Base-by-base conservation (phyloP, 768 basidiomycete genomes). In the Leccinum incarnatum region DNA sequence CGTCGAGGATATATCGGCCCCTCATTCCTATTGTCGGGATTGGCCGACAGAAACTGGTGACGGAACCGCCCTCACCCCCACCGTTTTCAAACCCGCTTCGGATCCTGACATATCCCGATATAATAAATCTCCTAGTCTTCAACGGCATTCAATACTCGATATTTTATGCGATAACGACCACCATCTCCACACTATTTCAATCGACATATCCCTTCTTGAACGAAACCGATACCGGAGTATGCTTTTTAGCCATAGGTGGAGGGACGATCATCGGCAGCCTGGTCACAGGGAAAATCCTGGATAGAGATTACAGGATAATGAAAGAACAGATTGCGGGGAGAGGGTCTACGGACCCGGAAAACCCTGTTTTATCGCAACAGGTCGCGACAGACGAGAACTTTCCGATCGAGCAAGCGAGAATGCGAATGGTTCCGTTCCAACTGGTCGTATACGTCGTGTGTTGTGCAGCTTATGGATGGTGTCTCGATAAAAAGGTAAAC, bases 211-310 rank as follows among this genome's bases (percentile, higher is more conserved):
- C 78, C 8, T 79, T 64, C 59, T 73, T 83, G 51, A 74, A 66
- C 60, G 78, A 79, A 64, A 73, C 79, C 9, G 75, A 82, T 27
- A 75, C 90, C 32, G 93, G 93, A 2, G 72, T 95, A 5, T 93
- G 89, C 69, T 95, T 87, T 75, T 74, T 94, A 55, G 83, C 85
- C 1, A 81, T 88, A 53, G 93, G 91, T 2, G 81, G 83, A 15
- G 94, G 93, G 0, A 85, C 86, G 74, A 71, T 83, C 9, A 51
- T 87, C 15, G 87, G 91, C 12, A 80, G 83, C 19, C 67, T 77
- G n/a, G 23, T 78, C 1, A 83, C 78, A 21, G 92, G 93, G 3
- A 81, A 76, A 55, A 65, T 89, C 11, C 69, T 93, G 9, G 88
- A 95, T 63, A 74, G 75, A 62, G 85, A 91, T 60, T 95, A 87